Conservation (phyloP, 2,329 filamentous ascomycete species). For the Aspergillus ibericus region DNA sequence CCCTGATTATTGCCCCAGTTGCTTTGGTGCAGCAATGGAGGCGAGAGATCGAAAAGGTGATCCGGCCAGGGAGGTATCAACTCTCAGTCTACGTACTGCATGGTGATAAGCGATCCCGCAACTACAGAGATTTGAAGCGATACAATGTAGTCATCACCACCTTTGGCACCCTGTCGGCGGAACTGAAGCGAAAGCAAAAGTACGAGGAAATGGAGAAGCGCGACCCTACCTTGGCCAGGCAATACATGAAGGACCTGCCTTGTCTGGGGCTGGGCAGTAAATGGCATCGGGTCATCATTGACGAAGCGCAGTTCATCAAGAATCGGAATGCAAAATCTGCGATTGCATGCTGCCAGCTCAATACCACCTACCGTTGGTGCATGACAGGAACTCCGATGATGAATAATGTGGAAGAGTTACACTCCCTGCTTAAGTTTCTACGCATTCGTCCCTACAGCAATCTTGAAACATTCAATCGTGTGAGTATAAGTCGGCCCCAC, state of each 20-base stretch:
- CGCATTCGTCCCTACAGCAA: slow-evolving; percentile 72
- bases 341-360: slow-evolving; percentile 59
- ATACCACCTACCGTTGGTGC: slow-evolving; percentile 67
- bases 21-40: slow-evolving; percentile 83
- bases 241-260: slow-evolving; percentile 46
- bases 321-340: slow-evolving; percentile 66
- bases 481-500: slow-evolving; percentile 34
- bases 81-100: slow-evolving; percentile 71
- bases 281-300: slow-evolving; percentile 72
- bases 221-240: slow-evolving; percentile 15
- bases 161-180: slow-evolving; percentile 69
- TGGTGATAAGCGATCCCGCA: slow-evolving; percentile 56
- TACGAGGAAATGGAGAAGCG: slow-evolving; percentile 52
- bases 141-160: slow-evolving; percentile 79
- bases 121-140: slow-evolving; percentile 61
- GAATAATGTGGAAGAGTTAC: slow-evolving; percentile 78
- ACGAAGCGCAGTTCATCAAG: slow-evolving; percentile 81
- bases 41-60: slow-evolving; percentile 70
- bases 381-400: slow-evolving; percentile 86
- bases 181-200: slow-evolving; percentile 62
- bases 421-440: slow-evolving; percentile 74
- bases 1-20: slow-evolving; percentile 78
- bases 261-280: slow-evolving; percentile 60
- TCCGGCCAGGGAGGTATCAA: slow-evolving; percentile 56
- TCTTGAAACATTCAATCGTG: slow-evolving; percentile 60